Evolutionary conservation across 2,329 filamentous ascomycete genomes (phyloP).

Genomic region (Exophiala alcalophila): DNA sequence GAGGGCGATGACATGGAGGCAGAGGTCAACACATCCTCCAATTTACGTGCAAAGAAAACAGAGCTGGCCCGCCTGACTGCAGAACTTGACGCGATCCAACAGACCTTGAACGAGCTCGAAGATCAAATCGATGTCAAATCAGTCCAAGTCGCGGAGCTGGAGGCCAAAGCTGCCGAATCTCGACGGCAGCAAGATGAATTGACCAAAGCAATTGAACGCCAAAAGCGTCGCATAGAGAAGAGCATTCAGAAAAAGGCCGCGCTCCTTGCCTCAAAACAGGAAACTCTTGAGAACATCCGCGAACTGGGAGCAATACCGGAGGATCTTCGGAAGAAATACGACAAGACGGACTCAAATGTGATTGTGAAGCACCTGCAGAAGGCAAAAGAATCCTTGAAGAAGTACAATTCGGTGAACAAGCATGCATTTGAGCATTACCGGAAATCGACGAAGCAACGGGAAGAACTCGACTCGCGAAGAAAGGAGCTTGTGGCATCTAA

Average conservation of each 20-base stretch:
- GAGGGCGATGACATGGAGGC: constrained; percentile 70
- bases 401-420: constrained; percentile 85
- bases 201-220: constrained; percentile 72
- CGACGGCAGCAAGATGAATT: constrained; percentile 73
- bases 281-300: constrained; percentile 83
- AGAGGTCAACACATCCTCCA: constrained; percentile 53
- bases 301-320: constrained; percentile 91
- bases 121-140: constrained; percentile 62
- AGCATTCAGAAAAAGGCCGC: constrained; percentile 83
- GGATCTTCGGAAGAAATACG: constrained; percentile 88
- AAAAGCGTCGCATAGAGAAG: constrained; percentile 89
- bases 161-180: constrained; percentile 60
- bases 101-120: constrained; percentile 72
- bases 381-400: constrained; percentile 88
- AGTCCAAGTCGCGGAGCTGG: constrained; percentile 55
- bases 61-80: constrained; percentile 77
- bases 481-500: constrained; percentile 85
- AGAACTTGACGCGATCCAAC: constrained; percentile 63
- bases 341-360: constrained; percentile 72
- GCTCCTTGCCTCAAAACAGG: constrained; percentile 70
- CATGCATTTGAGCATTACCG: constrained; percentile 99
- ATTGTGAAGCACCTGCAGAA: constrained; percentile 77
- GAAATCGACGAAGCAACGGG: constrained; percentile 89
- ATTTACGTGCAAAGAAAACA: constrained; percentile 72
- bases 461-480: constrained; percentile 77